Evolutionary conservation across 2,329 filamentous ascomycete species (phyloP).

Genomic region (Thielaviopsis musarum): DNA sequence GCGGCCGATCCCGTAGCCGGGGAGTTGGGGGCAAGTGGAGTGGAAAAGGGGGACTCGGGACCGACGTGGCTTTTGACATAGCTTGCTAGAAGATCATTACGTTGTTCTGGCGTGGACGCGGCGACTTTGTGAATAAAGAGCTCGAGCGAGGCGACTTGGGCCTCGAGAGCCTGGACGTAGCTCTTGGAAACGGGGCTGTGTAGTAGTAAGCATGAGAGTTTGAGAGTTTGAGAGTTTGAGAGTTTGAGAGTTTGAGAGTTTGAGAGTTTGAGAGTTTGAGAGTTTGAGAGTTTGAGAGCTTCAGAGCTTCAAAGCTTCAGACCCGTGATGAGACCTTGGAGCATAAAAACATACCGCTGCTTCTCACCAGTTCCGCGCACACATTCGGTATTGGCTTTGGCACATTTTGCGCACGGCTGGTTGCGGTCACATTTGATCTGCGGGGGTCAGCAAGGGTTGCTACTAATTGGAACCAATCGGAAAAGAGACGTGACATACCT

Average conservation of each 20-base stretch:
- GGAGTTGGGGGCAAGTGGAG: background rate
- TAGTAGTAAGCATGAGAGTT: background rate
- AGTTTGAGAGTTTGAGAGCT: too few relatives aligned
- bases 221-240: background rate
- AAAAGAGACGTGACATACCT: slow-evolving; percentile 17
- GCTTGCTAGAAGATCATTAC: slow-evolving; percentile 26
- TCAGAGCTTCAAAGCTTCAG: background rate
- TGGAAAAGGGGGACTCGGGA: slow-evolving; percentile 13
- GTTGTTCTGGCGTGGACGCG: slow-evolving; percentile 22
- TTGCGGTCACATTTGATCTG: slow-evolving; percentile 35
- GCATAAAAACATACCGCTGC: slow-evolving; percentile 19
- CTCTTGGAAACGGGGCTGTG: slow-evolving; percentile 27
- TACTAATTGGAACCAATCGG: slow-evolving; percentile 5
- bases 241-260: background rate
- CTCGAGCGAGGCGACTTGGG: slow-evolving; percentile 28
- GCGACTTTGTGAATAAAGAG: slow-evolving; percentile 27
- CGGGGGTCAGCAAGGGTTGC: slow-evolving; percentile 18
- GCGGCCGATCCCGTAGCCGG: background rate
- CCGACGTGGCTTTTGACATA: slow-evolving; percentile 13
- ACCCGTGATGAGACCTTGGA: too few relatives aligned
- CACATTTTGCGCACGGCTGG: slow-evolving; percentile 32
- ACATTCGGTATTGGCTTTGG: slow-evolving; percentile 25
- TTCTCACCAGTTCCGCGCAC: slow-evolving; percentile 26
- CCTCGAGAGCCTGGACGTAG: slow-evolving; percentile 31
- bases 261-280: background rate